Conservation (phyloP, 495 filamentous ascomycete genomes). For the Xylaria sp. region DNA sequence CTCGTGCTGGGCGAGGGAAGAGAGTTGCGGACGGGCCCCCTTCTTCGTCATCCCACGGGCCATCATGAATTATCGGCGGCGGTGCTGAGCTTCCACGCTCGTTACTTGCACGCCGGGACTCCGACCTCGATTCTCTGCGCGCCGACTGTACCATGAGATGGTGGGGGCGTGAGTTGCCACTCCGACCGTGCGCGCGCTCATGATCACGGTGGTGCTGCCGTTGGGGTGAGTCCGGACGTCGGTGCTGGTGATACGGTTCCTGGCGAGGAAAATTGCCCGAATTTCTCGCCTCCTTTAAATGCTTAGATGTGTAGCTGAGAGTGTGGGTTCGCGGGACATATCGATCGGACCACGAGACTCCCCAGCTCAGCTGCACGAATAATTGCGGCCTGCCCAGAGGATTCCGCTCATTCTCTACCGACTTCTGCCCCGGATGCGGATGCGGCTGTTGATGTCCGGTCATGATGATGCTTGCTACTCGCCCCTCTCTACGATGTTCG, state of each 20-base stretch:
- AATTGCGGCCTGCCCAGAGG: conserved; percentile 47
- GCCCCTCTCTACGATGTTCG: conserved; percentile 1
- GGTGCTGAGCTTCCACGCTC: conserved; percentile 55
- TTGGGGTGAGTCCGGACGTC: conserved; percentile 32
- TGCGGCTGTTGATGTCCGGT: conserved; percentile 40
- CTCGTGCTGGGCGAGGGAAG: conserved; percentile 26
- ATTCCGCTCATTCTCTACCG: conserved; percentile 33
- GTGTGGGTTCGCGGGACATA: conserved; percentile 50
- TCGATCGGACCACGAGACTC: conserved; percentile 50
- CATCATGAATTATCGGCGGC: conserved; percentile 52
- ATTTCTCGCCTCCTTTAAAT: conserved; percentile 44
- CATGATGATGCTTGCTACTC: conserved; percentile 32
- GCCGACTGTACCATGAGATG: conserved; percentile 10
- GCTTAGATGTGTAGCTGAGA: conserved; percentile 52
- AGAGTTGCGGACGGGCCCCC: conserved; percentile 32
- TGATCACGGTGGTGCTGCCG: conserved; percentile 38
- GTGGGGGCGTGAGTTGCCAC: conserved; percentile 23
- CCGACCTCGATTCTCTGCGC: conserved; percentile 5
- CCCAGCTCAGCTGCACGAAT: conserved; percentile 54
- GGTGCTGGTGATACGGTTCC: conserved; percentile 34
- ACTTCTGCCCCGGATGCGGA: conserved; percentile 32
- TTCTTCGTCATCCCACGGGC: conserved; percentile 48
- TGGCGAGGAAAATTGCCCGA: conserved; percentile 50
- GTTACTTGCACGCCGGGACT: conserved; percentile 17
- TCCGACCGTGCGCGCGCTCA: conserved; percentile 31